Percentiles rank a stretch among this genome's conserved stretches.
phyloP scores from a whole-genome alignment of 2,329 filamentous ascomycete genomes.

The Ophiostoma quercus region DNA sequence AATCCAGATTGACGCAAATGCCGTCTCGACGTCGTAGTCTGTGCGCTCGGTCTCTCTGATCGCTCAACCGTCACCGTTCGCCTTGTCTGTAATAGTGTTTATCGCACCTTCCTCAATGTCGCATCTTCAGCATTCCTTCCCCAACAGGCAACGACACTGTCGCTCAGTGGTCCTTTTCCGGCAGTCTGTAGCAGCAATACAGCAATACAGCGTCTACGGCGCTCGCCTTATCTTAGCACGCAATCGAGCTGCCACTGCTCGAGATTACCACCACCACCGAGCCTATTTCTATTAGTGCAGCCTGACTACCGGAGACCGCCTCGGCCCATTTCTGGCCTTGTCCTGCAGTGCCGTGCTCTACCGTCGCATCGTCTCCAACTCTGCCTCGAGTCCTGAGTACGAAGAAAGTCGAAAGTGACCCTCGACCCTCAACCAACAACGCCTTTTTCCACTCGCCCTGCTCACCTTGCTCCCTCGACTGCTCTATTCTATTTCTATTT shows the following conservation, averaged over 20 bases:
- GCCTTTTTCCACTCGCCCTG: neutral
- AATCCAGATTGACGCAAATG: neutral
- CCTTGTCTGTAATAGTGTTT: neutral
- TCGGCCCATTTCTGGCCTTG: neutral
- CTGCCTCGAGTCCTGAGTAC: too few relatives aligned
- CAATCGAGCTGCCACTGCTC: neutral
- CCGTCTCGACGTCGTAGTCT: neutral
- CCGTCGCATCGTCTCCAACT: neutral
- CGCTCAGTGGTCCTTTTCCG: neutral
- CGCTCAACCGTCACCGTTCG: neutral
- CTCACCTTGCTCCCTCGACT: neutral
- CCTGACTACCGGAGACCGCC: neutral
- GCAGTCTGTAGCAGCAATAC: neutral
- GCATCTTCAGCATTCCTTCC: neutral
- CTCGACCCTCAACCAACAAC: neutral
- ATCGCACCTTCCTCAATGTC: neutral
- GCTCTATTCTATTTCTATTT: neutral
- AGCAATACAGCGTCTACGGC: neutral
- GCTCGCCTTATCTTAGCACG: neutral
- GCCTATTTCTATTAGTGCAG: neutral
- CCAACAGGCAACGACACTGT: neutral
- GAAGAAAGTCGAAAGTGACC: too few relatives aligned
- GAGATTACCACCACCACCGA: too few relatives aligned
- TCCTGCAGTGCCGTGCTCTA: neutral
- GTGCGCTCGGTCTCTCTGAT: conserved; percentile 5